A percentile compares a stretch with the other conserved stretches of the same genome.
Evolutionary conservation across 768 basidiomycete species (phyloP).

Genomic region (Serendipita sp.): DNA sequence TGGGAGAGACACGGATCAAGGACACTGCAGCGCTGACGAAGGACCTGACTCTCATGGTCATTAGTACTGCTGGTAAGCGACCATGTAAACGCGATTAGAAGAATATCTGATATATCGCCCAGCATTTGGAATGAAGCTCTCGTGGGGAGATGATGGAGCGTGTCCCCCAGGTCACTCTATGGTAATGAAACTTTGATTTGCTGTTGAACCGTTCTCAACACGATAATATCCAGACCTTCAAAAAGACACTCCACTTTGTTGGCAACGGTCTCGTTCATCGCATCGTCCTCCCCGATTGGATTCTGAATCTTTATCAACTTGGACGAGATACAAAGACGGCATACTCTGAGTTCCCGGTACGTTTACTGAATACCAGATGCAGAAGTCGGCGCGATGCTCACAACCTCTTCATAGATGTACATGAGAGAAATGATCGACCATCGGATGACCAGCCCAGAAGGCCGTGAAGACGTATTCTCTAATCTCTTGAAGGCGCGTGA

Average conservation of each 20-base stretch:
- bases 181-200: neutral
- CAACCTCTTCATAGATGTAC: constrained; percentile 20
- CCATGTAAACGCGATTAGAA: too few species aligned
- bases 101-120: too few species aligned
- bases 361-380: neutral
- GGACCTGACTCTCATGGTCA: neutral
- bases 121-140: neutral
- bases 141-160: neutral
- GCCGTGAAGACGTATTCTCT: constrained; percentile 34
- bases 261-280: neutral
- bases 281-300: neutral
- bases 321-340: neutral
- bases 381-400: neutral
- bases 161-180: neutral
- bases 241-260: neutral
- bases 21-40: neutral
- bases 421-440: constrained; percentile 40
- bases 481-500: constrained; percentile 36
- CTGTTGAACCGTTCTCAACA: neutral
- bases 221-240: neutral
- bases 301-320: neutral
- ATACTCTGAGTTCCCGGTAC: neutral
- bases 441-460: constrained; percentile 18
- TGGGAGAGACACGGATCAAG: too few species aligned
- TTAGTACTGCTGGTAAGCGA: neutral